Base-by-base conservation (phyloP, 768 basidiomycete species). In the Russula olivacea region DNA sequence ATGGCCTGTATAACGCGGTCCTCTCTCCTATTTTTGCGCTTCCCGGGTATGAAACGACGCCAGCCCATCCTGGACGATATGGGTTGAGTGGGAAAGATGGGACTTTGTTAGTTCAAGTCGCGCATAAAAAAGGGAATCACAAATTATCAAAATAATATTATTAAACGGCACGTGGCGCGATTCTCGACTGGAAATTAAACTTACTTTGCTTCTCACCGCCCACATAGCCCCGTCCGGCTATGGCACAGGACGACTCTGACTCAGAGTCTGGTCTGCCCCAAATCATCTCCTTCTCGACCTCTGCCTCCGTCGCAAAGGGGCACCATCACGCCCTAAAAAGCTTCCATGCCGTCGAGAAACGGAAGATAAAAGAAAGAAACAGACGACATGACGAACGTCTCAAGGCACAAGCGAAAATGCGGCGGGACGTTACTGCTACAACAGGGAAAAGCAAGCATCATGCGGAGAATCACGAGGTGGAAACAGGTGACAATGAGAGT, bases 191-290 rank as follows among this genome's bases (percentile, higher is more conserved):
- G 17, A 45, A 61, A 61, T 61, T 61, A 49, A 56, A 50, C 55
- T n/a, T 50, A 25, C 21, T 50, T 50, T 40, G 30, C 56, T 51
- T 50, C 50, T 19, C 30, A n/a, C 25, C n/a, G 5, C 30, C 34
- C 23, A 34, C 61, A 25, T 21, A 19, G 15, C 56, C 45, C 56
- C 56, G 21, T 38, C 51, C 7, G 17, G 38, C 25, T 41, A 59
- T 64, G 60, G 28, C 3, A n/a, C 53, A 55, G 19, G 32, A 43
- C 11, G 63, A 60, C 36, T 45, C 67, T 2, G 67, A 63, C 30
- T 61, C 65, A 32, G 67, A 68, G n/a, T 66, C 65, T 15, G 59
- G 53, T 25, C 50, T 36, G 19, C 67, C 67, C 40, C 61, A 66
- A 54, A 57, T 36, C n/a, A 23, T 68, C 41, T 50, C 65, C 12